Conservation (phyloP, 352 stramenopile species). For the Globisporangium alternatum region DNA sequence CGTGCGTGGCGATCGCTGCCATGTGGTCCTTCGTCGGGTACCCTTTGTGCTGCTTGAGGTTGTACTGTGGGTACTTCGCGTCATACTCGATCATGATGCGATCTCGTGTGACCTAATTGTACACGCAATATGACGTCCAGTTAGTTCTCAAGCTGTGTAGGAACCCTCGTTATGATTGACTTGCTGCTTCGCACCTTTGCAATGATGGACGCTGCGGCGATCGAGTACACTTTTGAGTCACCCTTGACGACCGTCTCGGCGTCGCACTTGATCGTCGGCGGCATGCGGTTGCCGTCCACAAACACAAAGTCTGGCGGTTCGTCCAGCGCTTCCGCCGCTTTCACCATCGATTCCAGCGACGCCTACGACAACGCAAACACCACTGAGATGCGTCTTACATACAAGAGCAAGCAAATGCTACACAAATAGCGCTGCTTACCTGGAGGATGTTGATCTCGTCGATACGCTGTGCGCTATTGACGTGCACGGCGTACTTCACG, state of each 20-base stretch:
- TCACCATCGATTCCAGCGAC: slow-evolving; percentile 94
- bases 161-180: no score
- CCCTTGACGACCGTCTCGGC: slow-evolving; percentile 94
- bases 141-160: no score
- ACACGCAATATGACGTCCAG: neutral
- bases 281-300: slow-evolving; percentile 96
- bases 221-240: slow-evolving; percentile 94
- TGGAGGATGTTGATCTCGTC: slow-evolving; percentile 99
- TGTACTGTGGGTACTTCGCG: slow-evolving; percentile 91
- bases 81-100: slow-evolving; percentile 96
- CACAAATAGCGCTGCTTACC: neutral
- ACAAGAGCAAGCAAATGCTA: neutral
- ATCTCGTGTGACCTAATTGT: slow-evolving; percentile 90
- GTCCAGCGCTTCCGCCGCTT: slow-evolving; percentile 72
- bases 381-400: neutral
- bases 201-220: slow-evolving; percentile 97
- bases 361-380: slow-evolving; percentile 36
- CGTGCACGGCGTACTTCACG: slow-evolving; percentile 88
- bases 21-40: slow-evolving; percentile 95
- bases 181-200: slow-evolving; percentile 73
- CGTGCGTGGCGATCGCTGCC: slow-evolving; percentile 81
- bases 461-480: slow-evolving; percentile 83
- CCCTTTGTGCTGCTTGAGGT: slow-evolving; percentile 96
- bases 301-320: slow-evolving; percentile 84
- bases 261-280: slow-evolving; percentile 79